These are phyloP conservation scores for Russula compacta DNA, from an alignment of 768 basidiomycete species.

Conservation along the genomic window DNA sequence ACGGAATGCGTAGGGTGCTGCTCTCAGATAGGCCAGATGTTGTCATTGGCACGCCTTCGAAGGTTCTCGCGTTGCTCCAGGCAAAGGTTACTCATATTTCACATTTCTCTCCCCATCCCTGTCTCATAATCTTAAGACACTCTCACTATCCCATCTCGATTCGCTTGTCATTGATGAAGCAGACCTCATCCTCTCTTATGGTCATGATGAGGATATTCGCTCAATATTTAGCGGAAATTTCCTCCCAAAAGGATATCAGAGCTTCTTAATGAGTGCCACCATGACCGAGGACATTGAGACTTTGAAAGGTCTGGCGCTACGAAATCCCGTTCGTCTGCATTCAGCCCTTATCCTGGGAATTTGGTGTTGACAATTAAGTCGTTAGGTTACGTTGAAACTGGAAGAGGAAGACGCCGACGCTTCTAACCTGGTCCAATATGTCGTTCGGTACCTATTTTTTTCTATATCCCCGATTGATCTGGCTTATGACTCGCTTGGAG, in stretches of 20 bases:
- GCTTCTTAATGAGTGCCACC: conserved; percentile 95
- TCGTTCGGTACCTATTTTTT: conserved; percentile 45
- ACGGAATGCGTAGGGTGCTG: conserved; percentile 30
- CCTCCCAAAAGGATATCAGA: conserved; percentile 77
- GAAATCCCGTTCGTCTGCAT: conserved; percentile 66
- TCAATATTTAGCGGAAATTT: conserved; percentile 59
- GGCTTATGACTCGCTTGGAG: neutral
- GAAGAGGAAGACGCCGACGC: conserved; percentile 84
- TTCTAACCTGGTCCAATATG: conserved; percentile 76
- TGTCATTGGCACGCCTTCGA: conserved; percentile 70
- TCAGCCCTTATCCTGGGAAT: neutral
- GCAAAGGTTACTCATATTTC: conserved; percentile 40
- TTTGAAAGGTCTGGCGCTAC: conserved; percentile 78
- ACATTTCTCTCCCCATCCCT: neutral
- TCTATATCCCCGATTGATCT: neutral
- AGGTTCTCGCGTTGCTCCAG: conserved; percentile 57
- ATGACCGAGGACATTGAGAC: conserved; percentile 93
- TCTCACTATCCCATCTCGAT: conserved; percentile 59
- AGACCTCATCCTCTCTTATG: conserved; percentile 93
- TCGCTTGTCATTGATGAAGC: conserved; percentile 96
- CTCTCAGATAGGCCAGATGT: conserved; percentile 71
- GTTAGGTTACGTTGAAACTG: conserved; percentile 75
- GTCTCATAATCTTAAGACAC: conserved; percentile 35
- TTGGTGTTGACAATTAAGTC: neutral
- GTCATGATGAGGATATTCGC: conserved; percentile 84